A percentile compares a stretch with the other conserved stretches of the same genome.
phyloP scores from a whole-genome alignment of 164 flowering plant genomes.

The Platanus orientalis region DNA sequence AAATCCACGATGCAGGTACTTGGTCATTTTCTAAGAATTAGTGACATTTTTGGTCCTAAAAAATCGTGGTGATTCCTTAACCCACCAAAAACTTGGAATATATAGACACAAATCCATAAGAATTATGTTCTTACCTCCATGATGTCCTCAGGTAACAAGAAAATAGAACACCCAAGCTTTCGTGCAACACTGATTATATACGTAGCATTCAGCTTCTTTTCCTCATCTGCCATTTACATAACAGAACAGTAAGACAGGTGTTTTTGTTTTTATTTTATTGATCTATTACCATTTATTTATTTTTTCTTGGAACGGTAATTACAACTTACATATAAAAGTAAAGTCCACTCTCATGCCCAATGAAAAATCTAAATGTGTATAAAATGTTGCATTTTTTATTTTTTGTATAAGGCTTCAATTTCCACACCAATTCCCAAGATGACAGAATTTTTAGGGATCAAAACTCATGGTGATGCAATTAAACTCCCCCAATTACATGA shows the following conservation, averaged over 20 bases:
- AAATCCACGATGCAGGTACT: not conserved
- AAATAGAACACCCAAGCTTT: conserved; percentile 92
- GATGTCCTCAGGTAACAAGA: conserved; percentile 93
- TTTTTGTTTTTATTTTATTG: not conserved
- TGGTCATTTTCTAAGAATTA: not conserved
- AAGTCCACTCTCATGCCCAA: not conserved
- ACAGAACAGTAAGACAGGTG: not conserved
- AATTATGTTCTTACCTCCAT: conserved; percentile 58
- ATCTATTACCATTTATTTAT: not conserved
- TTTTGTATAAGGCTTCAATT: no score
- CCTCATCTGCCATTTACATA: conserved; percentile 52
- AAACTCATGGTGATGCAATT: not conserved
- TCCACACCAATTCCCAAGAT: no score
- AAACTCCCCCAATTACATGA: not conserved
- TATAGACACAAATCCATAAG: not conserved
- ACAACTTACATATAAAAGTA: no score
- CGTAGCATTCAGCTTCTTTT: conserved; percentile 87
- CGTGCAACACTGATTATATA: conserved; percentile 92
- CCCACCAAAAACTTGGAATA: no score
- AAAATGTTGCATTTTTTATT: no score
- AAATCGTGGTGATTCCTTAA: not conserved
- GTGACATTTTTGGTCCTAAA: not conserved
- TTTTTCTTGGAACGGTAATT: no score
- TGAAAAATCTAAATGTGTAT: no score
- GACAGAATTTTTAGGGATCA: not conserved